These are phyloP conservation scores for Aspergillus quadrilineatus DNA, from an alignment of 2,329 filamentous ascomycete genomes.

Conservation along the genomic window DNA sequence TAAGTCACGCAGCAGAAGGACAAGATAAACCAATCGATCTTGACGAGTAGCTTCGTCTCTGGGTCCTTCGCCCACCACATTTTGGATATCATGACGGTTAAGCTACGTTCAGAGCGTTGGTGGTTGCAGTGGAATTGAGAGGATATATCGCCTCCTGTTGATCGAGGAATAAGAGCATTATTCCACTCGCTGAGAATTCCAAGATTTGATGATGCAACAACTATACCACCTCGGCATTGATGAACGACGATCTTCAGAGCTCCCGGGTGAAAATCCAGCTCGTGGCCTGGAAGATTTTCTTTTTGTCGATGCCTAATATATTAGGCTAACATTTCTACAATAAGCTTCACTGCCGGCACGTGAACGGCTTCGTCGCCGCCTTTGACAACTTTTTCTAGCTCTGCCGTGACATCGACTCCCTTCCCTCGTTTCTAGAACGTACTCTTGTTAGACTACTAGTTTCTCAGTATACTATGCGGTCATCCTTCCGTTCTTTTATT, in stretches of 20 bases:
- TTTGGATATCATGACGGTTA: neutral
- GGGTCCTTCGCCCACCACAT: neutral
- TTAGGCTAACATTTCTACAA: neutral
- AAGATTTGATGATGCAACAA: neutral
- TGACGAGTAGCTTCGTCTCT: constrained; percentile 49
- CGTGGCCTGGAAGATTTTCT: neutral
- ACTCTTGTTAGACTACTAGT: neutral
- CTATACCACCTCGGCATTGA: neutral
- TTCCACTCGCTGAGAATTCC: neutral
- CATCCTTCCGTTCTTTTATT: neutral
- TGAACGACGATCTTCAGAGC: neutral
- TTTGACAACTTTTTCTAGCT: neutral
- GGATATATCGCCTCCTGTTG: neutral
- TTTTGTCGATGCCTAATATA: neutral
- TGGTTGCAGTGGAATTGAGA: neutral
- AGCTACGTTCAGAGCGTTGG: neutral
- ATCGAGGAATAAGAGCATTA: neutral
- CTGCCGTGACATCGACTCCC: neutral
- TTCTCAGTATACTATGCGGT: constrained; percentile 7
- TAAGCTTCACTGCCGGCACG: neutral
- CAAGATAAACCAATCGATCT: constrained; percentile 53
- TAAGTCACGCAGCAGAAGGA: constrained; percentile 48
- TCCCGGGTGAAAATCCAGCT: neutral
- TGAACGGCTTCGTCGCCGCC: neutral
- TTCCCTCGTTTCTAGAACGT: neutral